Evolutionary conservation across 1,139 yeast species (phyloP), one percentile per base, ranked within the genome.

Genomic region (Pichia cactophila): DNA sequence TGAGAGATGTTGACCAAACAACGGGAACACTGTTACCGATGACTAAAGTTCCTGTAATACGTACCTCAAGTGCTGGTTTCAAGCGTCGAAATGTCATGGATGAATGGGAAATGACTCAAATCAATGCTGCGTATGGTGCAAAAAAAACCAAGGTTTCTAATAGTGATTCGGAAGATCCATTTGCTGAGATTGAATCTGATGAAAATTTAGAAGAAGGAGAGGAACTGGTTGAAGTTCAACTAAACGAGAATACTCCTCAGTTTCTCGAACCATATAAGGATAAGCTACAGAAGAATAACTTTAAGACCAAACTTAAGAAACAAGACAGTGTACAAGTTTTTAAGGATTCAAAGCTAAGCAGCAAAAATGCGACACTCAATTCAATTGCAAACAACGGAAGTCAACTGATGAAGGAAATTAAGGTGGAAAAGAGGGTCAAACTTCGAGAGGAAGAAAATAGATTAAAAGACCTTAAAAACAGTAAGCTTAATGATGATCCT

Each of bases 51-150:
- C 23, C n/a, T 10, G 7, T 12, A 31, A 10, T 31, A 31, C 3
- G n/a, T 6, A 31, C 35, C 10, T 12, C 35, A 31, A 14, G 35
- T 14, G 2, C 35, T 31, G 35, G 52, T 4, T 51, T 48, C 26
- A 72, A 81, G 57, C 69, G 87, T 46, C 64, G 84, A 38, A 83
- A 94, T 0, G 84, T 95, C 0, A 95, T 95, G 1, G 97, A 90
- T 63, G 69, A 90, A 50, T 90, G 96, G 96, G 97, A 90, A 60
- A 75, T 87, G 47, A 72, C 86, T 35, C 97, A 90, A 60, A 50
- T 50, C 63, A 66, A 56, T 39, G 57, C 61, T 26, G 66, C 66
- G 1, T 63, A 51, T 52, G 67, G 67, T 4, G 59, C 58, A 3
- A 63, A 63, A 36, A 52, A 54, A 40, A 46, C 51, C 23, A 46